phyloP scores from a whole-genome alignment of 768 basidiomycete species.

The Psilocybe subaeruginosa region DNA sequence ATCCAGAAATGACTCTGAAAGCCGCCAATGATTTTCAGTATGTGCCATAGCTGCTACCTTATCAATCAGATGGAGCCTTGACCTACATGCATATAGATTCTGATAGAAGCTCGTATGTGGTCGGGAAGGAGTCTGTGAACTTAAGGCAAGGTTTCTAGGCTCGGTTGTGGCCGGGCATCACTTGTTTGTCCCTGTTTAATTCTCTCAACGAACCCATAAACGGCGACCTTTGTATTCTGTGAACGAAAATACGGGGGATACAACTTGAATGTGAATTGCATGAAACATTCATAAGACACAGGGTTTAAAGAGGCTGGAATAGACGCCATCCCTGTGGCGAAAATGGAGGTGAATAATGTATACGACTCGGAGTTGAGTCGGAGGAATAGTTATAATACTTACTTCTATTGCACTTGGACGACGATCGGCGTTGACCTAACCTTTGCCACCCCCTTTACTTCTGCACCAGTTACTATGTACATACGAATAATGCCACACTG shows the following conservation, averaged over 20 bases:
- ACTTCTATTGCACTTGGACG: background rate
- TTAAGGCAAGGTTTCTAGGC: constrained; percentile 1
- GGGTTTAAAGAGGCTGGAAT: background rate
- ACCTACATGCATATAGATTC: background rate
- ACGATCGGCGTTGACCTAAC: background rate
- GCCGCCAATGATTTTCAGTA: background rate
- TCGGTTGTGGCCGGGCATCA: background rate
- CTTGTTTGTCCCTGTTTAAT: background rate
- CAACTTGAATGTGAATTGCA: background rate
- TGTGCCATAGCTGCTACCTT: background rate
- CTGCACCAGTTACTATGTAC: background rate
- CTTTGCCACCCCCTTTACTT: background rate
- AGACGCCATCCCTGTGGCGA: background rate
- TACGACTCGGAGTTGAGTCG: no score
- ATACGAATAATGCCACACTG: background rate
- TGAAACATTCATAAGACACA: background rate
- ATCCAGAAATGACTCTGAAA: background rate
- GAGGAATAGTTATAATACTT: no score
- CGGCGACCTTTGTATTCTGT: background rate
- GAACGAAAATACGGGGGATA: no score
- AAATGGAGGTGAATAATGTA: background rate
- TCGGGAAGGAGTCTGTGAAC: constrained; percentile 4
- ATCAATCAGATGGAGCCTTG: constrained; percentile 1
- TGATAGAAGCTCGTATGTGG: background rate
- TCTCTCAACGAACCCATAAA: background rate